phyloP scores from a whole-genome alignment of 305 asterid species.

The Solanum aculeatissimum region DNA sequence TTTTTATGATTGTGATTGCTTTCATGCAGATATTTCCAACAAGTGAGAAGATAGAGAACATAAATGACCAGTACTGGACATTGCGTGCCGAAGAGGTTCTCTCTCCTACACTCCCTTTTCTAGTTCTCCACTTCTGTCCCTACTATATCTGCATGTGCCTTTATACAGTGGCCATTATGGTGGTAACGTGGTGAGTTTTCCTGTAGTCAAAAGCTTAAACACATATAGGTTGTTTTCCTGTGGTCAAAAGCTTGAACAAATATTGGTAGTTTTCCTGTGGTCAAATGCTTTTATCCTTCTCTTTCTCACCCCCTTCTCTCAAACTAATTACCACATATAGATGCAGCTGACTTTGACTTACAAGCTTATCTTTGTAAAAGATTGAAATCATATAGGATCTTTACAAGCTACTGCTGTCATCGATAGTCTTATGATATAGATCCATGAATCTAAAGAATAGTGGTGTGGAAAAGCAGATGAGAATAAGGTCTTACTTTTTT shows the following conservation, averaged over 20 bases:
- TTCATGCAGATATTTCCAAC: background rate
- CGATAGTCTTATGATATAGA: background rate
- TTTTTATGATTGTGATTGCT: background rate
- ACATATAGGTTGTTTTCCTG: background rate
- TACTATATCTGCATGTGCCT: background rate
- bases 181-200: background rate
- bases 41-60: background rate
- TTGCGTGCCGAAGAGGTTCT: constrained; percentile 4
- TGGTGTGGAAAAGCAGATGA: background rate
- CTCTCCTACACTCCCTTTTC: background rate
- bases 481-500: background rate
- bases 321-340: background rate
- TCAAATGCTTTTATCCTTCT: background rate
- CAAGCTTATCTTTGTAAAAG: background rate
- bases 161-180: background rate
- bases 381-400: background rate
- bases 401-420: background rate
- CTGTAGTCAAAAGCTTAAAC: background rate
- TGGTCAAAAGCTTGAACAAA: background rate
- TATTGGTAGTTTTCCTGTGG: background rate
- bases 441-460: background rate
- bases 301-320: background rate
- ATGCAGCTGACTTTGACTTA: background rate
- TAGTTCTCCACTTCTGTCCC: background rate
- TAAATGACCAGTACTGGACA: constrained; percentile 8